Conservation (phyloP, 179 eudicot species). For the Patellifolia procumbens region DNA sequence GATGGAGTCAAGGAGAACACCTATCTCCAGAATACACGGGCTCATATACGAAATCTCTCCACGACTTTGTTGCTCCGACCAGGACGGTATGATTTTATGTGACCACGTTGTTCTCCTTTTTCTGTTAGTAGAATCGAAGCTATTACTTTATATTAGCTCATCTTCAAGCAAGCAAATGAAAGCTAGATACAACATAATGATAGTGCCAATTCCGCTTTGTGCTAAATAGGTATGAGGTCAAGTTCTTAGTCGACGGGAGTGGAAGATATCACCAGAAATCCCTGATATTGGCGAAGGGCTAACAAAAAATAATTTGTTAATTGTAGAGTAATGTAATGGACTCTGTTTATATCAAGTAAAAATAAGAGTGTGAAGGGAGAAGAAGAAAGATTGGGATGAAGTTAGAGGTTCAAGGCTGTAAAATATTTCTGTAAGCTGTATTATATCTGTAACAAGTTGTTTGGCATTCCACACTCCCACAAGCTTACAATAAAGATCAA, state of each 20-base stretch:
- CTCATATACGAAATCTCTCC: constrained; percentile 62
- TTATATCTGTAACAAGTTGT: no score
- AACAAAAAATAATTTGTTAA: constrained; percentile 66
- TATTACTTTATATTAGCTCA: not conserved
- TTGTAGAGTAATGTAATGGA: constrained; percentile 68
- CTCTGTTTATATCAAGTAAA: no score
- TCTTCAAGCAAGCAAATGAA: not conserved
- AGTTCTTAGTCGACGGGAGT: constrained; percentile 93
- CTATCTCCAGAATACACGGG: constrained; percentile 84
- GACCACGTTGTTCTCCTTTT: not conserved
- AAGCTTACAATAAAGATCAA: no score
- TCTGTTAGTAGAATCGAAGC: not conserved
- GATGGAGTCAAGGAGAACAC: constrained; percentile 92
- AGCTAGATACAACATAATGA: not conserved
- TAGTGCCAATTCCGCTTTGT: not conserved
- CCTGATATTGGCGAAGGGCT: constrained; percentile 77
- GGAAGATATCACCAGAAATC: constrained; percentile 71
- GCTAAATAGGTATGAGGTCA: constrained; percentile 67
- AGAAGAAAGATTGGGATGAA: no score
- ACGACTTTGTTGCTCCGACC: constrained; percentile 79
- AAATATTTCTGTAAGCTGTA: no score
- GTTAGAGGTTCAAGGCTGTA: no score
- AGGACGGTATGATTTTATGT: constrained; percentile 57
- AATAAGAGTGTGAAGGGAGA: no score
- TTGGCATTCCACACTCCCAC: no score